A percentile compares a stretch with the other conserved stretches of the same genome.
Evolutionary conservation across 2,329 filamentous ascomycete genomes (phyloP).

Genomic region (Lithohypha guttulata): DNA sequence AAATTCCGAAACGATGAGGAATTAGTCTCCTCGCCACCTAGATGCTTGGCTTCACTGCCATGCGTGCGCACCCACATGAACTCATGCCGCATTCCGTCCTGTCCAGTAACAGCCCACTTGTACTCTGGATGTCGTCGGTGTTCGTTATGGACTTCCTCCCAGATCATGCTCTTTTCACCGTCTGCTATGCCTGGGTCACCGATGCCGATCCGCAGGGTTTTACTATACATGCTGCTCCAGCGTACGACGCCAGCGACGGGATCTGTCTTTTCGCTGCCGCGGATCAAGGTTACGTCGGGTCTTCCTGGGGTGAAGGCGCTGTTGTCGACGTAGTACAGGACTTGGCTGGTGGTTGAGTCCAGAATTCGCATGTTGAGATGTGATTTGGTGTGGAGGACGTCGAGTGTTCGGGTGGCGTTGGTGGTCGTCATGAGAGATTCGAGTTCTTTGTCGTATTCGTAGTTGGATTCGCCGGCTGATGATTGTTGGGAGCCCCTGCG

Average conservation of each 20-base stretch:
- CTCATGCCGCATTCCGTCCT: not conserved
- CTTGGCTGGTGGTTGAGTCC: not conserved
- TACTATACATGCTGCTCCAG: conserved; percentile 7
- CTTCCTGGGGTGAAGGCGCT: conserved; percentile 2
- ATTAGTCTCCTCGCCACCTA: not conserved
- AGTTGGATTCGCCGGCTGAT: not conserved
- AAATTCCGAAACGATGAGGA: conserved; percentile 18
- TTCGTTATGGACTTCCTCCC: conserved; percentile 19
- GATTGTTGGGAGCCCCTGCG: conserved; percentile 3
- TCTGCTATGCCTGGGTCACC: conserved; percentile 3
- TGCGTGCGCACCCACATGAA: conserved; percentile 1
- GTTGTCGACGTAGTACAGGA: conserved; percentile 10
- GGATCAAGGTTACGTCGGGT: conserved; percentile 6
- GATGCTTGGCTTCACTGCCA: not conserved
- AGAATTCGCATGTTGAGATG: conserved; percentile 6
- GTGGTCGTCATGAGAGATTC: not conserved
- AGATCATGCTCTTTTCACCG: conserved; percentile 9
- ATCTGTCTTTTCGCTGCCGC: conserved; percentile 7
- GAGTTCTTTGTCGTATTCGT: not conserved
- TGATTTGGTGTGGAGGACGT: conserved; percentile 9
- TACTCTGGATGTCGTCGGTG: not conserved
- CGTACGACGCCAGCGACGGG: not conserved
- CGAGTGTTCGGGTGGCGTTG: not conserved
- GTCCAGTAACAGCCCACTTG: not conserved
- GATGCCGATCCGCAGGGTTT: conserved; percentile 1